A percentile compares a stretch with the other conserved stretches of the same genome.
Evolutionary conservation across 257 asterid genomes (phyloP).

Genomic region (Oldenlandia corymbosa): DNA sequence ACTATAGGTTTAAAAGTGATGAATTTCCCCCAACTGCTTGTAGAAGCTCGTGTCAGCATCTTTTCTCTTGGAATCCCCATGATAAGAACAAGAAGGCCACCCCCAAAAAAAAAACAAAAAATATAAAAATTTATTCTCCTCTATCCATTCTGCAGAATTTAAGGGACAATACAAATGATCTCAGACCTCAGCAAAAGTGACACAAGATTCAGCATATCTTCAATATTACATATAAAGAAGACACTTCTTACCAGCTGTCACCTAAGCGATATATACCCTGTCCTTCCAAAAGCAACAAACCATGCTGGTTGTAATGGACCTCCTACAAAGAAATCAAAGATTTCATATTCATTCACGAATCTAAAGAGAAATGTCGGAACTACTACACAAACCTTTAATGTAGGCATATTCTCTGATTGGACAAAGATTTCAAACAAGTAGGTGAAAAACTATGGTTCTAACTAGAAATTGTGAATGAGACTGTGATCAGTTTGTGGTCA

Average conservation of each 20-base stretch:
- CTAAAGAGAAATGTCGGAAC: not conserved
- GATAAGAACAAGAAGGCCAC: too few relatives aligned
- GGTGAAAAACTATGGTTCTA: not conserved
- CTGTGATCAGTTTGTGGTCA: not conserved
- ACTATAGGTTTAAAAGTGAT: not conserved
- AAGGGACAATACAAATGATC: not conserved
- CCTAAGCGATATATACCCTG: slow-evolving; percentile 91
- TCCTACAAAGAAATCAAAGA: slow-evolving; percentile 51
- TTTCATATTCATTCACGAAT: not conserved
- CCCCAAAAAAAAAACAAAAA: too few relatives aligned
- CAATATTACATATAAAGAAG: not conserved
- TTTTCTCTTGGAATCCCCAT: too few relatives aligned
- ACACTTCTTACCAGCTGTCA: slow-evolving; percentile 71
- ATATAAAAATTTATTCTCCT: too few relatives aligned
- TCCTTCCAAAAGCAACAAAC: slow-evolving; percentile 87
- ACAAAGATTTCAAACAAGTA: not conserved
- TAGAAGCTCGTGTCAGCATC: not conserved
- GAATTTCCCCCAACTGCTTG: not conserved
- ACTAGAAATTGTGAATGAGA: not conserved
- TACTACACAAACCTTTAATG: not conserved
- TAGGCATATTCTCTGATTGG: not conserved
- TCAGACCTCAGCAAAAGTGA: not conserved
- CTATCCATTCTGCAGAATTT: not conserved
- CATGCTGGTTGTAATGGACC: slow-evolving; percentile 94
- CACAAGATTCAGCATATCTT: not conserved